These are phyloP conservation scores for Penicillium italicum DNA, from an alignment of 2,329 filamentous ascomycete species.

Conservation along the genomic window DNA sequence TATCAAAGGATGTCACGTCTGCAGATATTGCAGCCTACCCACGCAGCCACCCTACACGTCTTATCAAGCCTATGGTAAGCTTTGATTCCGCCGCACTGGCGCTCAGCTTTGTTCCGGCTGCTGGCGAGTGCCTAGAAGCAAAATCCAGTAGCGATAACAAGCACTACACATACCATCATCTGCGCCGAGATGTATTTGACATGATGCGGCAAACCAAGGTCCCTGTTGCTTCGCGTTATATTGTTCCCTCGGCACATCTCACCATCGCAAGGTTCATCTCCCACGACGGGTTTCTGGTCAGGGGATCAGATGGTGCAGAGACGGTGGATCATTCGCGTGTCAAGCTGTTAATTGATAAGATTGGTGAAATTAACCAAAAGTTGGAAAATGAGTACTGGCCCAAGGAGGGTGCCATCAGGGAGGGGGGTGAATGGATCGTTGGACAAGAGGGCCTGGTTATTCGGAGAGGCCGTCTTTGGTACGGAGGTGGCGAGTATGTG, in stretches of 20 bases:
- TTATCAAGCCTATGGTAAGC: slow-evolving; percentile 76
- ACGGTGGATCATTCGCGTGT: slow-evolving; percentile 53
- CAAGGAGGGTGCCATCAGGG: slow-evolving; percentile 39
- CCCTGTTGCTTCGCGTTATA: slow-evolving; percentile 70
- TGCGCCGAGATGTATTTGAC: slow-evolving; percentile 71
- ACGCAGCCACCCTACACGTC: slow-evolving; percentile 61
- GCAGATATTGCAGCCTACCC: slow-evolving; percentile 61
- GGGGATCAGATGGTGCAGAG: slow-evolving; percentile 34
- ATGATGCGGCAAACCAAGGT: slow-evolving; percentile 60
- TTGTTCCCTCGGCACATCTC: slow-evolving; percentile 85
- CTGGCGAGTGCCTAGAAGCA: slow-evolving; percentile 52
- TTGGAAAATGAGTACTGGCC: slow-evolving; percentile 69
- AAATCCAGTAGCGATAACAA: slow-evolving; percentile 52
- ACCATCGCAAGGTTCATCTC: slow-evolving; percentile 77
- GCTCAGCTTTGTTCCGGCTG: slow-evolving; percentile 77
- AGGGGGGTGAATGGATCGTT: slow-evolving; percentile 71
- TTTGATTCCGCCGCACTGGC: slow-evolving; percentile 82
- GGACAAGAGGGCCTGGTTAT: slow-evolving; percentile 75
- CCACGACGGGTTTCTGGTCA: slow-evolving; percentile 53
- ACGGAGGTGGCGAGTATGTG: slow-evolving; percentile 76
- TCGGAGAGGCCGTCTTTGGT: slow-evolving; percentile 75
- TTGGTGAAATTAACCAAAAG: slow-evolving; percentile 74
- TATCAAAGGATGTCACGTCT: slow-evolving; percentile 13
- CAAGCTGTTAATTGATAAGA: slow-evolving; percentile 60
- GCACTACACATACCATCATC: slow-evolving; percentile 79